Evolutionary conservation across 2,329 filamentous ascomycete species (phyloP).

Genomic region (Pseudocercospora vitis): DNA sequence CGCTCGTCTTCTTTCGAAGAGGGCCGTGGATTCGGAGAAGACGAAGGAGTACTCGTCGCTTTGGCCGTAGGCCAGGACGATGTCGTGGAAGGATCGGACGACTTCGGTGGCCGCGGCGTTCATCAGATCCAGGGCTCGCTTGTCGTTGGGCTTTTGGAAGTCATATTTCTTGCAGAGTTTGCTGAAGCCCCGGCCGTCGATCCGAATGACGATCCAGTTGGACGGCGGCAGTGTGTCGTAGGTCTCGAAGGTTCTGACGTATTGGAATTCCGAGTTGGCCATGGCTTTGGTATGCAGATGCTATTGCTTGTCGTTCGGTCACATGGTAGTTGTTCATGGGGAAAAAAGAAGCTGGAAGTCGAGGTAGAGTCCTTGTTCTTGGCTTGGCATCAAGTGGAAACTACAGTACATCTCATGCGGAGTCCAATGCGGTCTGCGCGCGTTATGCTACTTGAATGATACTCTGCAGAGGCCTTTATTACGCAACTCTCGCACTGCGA

Average conservation of each 20-base stretch:
- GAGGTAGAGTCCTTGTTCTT: neutral
- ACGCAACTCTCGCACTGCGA: no score
- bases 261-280: constrained; percentile 71
- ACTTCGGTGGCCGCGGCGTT: constrained; percentile 86
- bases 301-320: neutral
- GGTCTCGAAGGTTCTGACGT: constrained; percentile 87
- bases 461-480: no score
- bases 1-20: constrained; percentile 85
- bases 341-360: neutral
- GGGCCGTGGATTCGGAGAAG: constrained; percentile 61
- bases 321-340: neutral
- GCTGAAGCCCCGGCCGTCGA: constrained; percentile 92
- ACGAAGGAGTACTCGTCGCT: constrained; percentile 85
- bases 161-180: constrained; percentile 63
- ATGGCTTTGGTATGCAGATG: constrained; percentile 8
- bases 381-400: neutral
- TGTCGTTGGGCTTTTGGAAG: constrained; percentile 92
- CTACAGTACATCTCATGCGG: no score
- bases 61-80: constrained; percentile 85
- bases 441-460: no score
- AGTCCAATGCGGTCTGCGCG: no score
- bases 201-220: constrained; percentile 91
- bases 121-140: constrained; percentile 85
- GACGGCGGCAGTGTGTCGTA: constrained; percentile 77
- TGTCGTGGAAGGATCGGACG: constrained; percentile 78